Base-by-base conservation (phyloP, 148 eudicot genomes). In the Persicaria maculosa region DNA sequence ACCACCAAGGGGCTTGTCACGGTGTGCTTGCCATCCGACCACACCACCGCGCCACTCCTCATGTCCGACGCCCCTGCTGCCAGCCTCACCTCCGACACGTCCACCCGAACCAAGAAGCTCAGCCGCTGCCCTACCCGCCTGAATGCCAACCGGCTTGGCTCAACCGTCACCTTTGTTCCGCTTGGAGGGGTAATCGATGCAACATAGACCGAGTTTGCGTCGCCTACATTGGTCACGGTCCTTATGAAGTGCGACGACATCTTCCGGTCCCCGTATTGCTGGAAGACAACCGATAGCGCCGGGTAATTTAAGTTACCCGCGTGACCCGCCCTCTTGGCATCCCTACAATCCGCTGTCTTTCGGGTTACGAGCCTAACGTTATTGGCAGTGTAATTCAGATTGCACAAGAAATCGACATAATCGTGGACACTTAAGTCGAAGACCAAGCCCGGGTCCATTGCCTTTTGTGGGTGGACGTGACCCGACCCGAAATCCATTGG, bases 401-500 rank as follows among this genome's bases (percentile, higher is more conserved):
- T 92, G 64, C 98, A 95, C 6, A 95, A 83, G 78, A 95, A 92
- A 53, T 92, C 97, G 5, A 92, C 76, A 79, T 90, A 92, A 47
- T 92, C 94, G 20, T 87, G 88, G 1, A 87, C 77, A 1, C 76
- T 81, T 4, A 92, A 2, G 71, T 95, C 98, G 43, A 92, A 95
- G 9, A 95, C 81, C 6, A 95, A 81, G 3, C 98, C 98, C 0
- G 98, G 98, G 25, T 90, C 88, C 89, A 95, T 89, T 12, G 98
- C 98, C 68, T 84, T 88, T n/a, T 87, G 89, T 2, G 97, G 98
- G 71, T 92, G 87, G 10, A 95, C 96, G 68, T 95, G 97, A 14
- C 98, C 98, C 10, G 97, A 86, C 25, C 98, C 98, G 45, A 72
- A 89, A 79, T 95, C 98, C 97, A 90, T 92, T 71, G 86, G 90